phyloP scores from a whole-genome alignment of 768 basidiomycete species.

The Leccinum sublutescens region DNA sequence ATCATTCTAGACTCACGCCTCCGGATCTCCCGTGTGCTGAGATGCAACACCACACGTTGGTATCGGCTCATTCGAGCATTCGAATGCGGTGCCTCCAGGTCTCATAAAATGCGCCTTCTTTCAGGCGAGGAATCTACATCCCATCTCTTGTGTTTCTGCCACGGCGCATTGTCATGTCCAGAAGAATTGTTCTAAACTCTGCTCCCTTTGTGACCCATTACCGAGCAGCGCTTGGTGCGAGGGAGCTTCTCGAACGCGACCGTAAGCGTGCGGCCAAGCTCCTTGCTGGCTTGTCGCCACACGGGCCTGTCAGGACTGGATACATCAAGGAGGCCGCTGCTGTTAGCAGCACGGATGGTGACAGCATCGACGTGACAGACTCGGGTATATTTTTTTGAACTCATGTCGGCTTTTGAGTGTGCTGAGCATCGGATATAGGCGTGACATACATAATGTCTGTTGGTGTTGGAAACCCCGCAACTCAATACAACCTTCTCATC shows the following conservation, averaged over 20 bases:
- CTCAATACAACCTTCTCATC: slow-evolving; percentile 51
- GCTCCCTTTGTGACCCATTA: slow-evolving; percentile 49
- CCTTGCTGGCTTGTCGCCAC: slow-evolving; percentile 50
- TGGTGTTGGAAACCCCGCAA: slow-evolving; percentile 50
- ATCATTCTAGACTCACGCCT: background rate
- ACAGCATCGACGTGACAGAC: slow-evolving; percentile 56
- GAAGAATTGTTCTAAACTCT: slow-evolving; percentile 32
- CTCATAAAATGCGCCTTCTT: slow-evolving; percentile 20
- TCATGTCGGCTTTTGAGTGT: background rate
- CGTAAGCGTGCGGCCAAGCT: slow-evolving; percentile 54
- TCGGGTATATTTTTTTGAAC: slow-evolving; percentile 34
- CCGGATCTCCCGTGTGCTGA: background rate
- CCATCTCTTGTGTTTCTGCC: background rate
- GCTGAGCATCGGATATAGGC: slow-evolving; percentile 20
- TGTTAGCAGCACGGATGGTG: background rate
- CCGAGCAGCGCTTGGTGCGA: slow-evolving; percentile 37
- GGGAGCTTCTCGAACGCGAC: slow-evolving; percentile 52
- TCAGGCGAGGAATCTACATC: background rate
- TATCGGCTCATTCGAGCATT: background rate
- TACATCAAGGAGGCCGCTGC: slow-evolving; percentile 19
- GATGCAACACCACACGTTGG: background rate
- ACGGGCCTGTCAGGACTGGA: slow-evolving; percentile 43
- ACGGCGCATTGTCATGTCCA: slow-evolving; percentile 35
- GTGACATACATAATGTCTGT: slow-evolving; percentile 56
- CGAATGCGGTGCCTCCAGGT: background rate